phyloP scores from a whole-genome alignment of 495 filamentous ascomycete genomes.

The Penicillium verhagenii region DNA sequence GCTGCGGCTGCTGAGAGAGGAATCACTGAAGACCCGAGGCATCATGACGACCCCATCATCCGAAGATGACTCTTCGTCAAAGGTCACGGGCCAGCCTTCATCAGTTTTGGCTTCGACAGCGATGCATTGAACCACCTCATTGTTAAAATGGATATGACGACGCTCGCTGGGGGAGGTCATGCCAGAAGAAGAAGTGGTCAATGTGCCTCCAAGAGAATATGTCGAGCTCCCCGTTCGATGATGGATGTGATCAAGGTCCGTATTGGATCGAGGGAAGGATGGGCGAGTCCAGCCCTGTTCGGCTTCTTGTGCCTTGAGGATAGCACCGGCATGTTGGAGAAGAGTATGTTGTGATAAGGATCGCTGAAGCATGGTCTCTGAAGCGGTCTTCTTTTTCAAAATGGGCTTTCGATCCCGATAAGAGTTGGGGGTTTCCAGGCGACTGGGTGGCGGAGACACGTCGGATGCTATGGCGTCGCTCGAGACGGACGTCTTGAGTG shows the following conservation, averaged over 20 bases:
- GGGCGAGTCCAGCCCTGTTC: conserved; percentile 46
- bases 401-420: conserved; percentile 89
- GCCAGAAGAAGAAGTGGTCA: conserved; percentile 42
- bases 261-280: conserved; percentile 55
- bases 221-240: conserved; percentile 38
- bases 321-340: conserved; percentile 88
- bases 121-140: conserved; percentile 93
- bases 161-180: conserved; percentile 66
- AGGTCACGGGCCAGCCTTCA: conserved; percentile 44
- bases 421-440: conserved; percentile 76
- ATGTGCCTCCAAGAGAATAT: conserved; percentile 29
- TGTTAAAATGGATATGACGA: conserved; percentile 94
- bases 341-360: conserved; percentile 90
- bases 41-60: conserved; percentile 84
- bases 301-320: conserved; percentile 84
- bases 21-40: conserved; percentile 56
- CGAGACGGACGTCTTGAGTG: conserved; percentile 67
- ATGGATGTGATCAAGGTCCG: conserved; percentile 59
- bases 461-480: conserved; percentile 33
- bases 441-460: conserved; percentile 54
- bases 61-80: conserved; percentile 62
- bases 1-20: conserved; percentile 45
- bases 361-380: conserved; percentile 89
- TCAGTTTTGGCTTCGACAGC: conserved; percentile 85
- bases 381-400: conserved; percentile 93